Percentiles rank a stretch among this genome's conserved stretches.
phyloP scores from a whole-genome alignment of 2,329 filamentous ascomycete species.

The Fusarium lyarnte region DNA sequence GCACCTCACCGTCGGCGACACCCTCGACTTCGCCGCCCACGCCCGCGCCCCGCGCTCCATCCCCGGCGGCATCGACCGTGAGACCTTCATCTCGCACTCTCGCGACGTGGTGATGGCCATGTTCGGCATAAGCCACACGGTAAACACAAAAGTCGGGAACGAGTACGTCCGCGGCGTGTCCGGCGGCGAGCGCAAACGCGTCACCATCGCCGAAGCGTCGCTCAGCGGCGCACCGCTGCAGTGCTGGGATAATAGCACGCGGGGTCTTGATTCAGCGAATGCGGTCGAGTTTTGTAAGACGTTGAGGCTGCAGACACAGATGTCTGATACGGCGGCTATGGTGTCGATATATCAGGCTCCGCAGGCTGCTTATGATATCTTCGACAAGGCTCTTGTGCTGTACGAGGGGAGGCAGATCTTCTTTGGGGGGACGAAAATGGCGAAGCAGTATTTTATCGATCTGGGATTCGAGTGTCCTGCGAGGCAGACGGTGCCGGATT shows the following conservation, averaged over 20 bases:
- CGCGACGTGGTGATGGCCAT: conserved; percentile 77
- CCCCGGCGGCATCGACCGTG: conserved; percentile 62
- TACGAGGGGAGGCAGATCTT: conserved; percentile 75
- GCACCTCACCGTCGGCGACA: conserved; percentile 77
- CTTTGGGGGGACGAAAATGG: conserved; percentile 37
- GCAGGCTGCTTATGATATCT: conserved; percentile 53
- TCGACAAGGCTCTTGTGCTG: conserved; percentile 74
- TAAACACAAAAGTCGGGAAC: conserved; percentile 75
- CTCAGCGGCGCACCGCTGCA: conserved; percentile 59
- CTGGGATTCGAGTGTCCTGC: conserved; percentile 66
- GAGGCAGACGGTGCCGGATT: conserved; percentile 74
- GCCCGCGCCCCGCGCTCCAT: conserved; percentile 69
- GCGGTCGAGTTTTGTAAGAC: conserved; percentile 73
- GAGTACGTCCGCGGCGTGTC: conserved; percentile 70
- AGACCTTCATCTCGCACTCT: conserved; percentile 65
- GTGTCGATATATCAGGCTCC: conserved; percentile 74
- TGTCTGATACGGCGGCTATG: conserved; percentile 64
- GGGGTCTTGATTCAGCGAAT: conserved; percentile 72
- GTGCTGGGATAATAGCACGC: conserved; percentile 77
- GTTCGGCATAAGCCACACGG: conserved; percentile 74
- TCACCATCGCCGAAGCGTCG: conserved; percentile 49
- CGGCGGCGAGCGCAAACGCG: conserved; percentile 61
- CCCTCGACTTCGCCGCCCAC: conserved; percentile 76
- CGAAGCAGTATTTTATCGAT: conserved; percentile 42
- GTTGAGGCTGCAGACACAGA: conserved; percentile 67